These are phyloP conservation scores for Raphanus raphanistrum DNA, from an alignment of 345 rosid species.

Conservation along the genomic window DNA sequence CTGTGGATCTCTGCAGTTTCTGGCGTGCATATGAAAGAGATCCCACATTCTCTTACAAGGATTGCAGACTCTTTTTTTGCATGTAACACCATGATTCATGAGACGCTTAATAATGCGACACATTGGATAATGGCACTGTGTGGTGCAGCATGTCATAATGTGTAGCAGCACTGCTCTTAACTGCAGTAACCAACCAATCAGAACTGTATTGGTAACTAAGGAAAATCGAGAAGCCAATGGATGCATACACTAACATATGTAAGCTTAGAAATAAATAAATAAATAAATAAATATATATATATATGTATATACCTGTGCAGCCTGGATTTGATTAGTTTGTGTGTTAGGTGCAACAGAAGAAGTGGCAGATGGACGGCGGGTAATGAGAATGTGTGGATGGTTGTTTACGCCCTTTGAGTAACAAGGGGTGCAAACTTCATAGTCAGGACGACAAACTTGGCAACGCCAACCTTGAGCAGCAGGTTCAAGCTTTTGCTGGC, in stretches of 20 bases:
- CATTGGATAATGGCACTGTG: conserved; percentile 84
- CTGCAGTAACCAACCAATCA: conserved; percentile 52
- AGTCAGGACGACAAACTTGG: conserved; percentile 91
- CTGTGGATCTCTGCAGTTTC: conserved; percentile 90
- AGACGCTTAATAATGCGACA: conserved; percentile 83
- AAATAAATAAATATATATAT: not conserved
- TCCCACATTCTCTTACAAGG: conserved; percentile 94
- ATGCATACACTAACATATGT: too few relatives aligned
- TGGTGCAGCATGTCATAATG: conserved; percentile 68
- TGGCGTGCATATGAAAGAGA: conserved; percentile 87
- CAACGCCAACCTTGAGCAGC: conserved; percentile 99
- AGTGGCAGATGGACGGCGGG: conserved; percentile 64
- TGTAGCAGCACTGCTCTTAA: conserved; percentile 88
- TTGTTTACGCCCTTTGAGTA: conserved; percentile 80
- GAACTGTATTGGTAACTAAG: conserved; percentile 2
- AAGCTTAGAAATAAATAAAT: not conserved
- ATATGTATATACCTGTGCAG: conserved; percentile 54
- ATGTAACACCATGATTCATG: conserved; percentile 75
- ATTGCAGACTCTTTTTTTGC: conserved; percentile 80
- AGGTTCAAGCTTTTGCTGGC: conserved; percentile 87
- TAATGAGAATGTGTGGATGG: conserved; percentile 88
- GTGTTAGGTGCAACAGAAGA: conserved; percentile 77
- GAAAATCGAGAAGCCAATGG: conserved; percentile 13
- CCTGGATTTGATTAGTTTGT: conserved; percentile 78
- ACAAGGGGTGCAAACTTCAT: conserved; percentile 86